Conservation (phyloP, 2,329 filamentous ascomycete species). For the Simplicillium sp. region DNA sequence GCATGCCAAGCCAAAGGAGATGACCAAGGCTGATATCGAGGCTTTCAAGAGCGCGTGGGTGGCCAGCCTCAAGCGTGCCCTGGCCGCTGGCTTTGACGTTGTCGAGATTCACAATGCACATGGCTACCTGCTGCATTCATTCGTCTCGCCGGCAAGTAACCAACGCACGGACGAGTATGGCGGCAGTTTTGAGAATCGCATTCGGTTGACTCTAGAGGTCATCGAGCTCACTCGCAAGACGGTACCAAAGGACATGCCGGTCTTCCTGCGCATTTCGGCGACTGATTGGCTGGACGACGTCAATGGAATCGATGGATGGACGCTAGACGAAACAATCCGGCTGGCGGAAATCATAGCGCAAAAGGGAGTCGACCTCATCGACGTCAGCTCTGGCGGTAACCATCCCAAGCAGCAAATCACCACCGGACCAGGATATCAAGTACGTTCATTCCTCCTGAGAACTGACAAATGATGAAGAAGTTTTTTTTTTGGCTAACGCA, state of each 20-base stretch:
- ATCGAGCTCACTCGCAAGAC: conserved; percentile 23
- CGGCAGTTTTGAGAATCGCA: conserved; percentile 34
- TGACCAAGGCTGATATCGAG: too few species aligned
- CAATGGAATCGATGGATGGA: background rate
- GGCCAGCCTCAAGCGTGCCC: too few species aligned
- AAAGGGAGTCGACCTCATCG: background rate
- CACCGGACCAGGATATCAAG: too few species aligned
- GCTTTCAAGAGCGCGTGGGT: too few species aligned
- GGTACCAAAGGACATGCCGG: conserved; percentile 14
- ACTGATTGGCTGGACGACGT: background rate
- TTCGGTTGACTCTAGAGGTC: conserved; percentile 35
- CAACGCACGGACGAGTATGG: conserved; percentile 36
- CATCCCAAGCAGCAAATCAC: too few species aligned
- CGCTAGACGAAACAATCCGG: background rate
- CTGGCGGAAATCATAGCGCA: background rate
- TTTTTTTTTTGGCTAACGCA: too few species aligned
- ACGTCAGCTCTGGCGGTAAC: background rate
- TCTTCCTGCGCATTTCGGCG: background rate
- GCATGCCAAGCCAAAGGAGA: too few species aligned
- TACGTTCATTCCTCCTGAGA: too few species aligned
- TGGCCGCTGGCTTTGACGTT: conserved; percentile 44
- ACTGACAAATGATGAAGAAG: too few species aligned
- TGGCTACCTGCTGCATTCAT: conserved; percentile 36
- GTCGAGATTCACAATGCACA: conserved; percentile 38
- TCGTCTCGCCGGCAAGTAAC: conserved; percentile 31